phyloP scores from a whole-genome alignment of 352 stramenopile genomes.

The Phytophthora podocarpi region DNA sequence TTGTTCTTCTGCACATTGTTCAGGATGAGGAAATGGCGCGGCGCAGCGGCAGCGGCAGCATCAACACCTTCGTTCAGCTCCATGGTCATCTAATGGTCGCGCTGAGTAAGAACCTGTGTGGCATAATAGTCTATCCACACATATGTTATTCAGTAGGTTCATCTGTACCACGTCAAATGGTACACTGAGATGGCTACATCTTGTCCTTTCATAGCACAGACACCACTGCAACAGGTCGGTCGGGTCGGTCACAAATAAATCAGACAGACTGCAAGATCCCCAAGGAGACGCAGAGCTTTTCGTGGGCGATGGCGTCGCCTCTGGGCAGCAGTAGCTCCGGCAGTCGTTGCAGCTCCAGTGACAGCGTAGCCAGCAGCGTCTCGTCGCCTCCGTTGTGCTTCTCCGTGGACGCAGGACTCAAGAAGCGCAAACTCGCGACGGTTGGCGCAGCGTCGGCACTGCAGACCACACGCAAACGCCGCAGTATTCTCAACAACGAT shows the following conservation, averaged over 20 bases:
- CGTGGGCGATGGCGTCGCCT: conserved; percentile 21
- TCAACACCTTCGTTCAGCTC: not conserved
- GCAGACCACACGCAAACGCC: conserved; percentile 24
- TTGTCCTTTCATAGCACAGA: not conserved
- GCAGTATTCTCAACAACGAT: conserved; percentile 31
- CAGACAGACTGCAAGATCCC: conserved; percentile 37
- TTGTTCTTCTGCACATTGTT: conserved; percentile 94
- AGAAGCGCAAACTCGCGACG: conserved; percentile 36
- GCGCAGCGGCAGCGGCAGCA: not conserved
- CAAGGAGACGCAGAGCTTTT: conserved; percentile 21
- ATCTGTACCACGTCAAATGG: conserved; percentile 5
- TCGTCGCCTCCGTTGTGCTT: conserved; percentile 15
- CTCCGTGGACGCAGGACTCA: conserved; percentile 12
- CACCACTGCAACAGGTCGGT: conserved; percentile 4
- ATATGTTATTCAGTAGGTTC: conserved; percentile 11
- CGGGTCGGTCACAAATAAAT: conserved; percentile 33
- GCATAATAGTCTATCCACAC: not conserved
- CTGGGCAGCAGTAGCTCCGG: conserved; percentile 19
- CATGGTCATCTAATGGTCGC: not conserved
- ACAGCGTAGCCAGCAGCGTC: conserved; percentile 8
- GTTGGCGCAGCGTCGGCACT: not conserved
- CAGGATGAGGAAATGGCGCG: conserved; percentile 84
- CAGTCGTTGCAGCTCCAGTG: conserved; percentile 21
- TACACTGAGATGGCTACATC: conserved; percentile 37
- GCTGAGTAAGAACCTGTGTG: too few species aligned